Evolutionary conservation across 2,329 filamentous ascomycete genomes (phyloP), one percentile per base, ranked within the genome.

Genomic region (Lachnellula subtilissima): DNA sequence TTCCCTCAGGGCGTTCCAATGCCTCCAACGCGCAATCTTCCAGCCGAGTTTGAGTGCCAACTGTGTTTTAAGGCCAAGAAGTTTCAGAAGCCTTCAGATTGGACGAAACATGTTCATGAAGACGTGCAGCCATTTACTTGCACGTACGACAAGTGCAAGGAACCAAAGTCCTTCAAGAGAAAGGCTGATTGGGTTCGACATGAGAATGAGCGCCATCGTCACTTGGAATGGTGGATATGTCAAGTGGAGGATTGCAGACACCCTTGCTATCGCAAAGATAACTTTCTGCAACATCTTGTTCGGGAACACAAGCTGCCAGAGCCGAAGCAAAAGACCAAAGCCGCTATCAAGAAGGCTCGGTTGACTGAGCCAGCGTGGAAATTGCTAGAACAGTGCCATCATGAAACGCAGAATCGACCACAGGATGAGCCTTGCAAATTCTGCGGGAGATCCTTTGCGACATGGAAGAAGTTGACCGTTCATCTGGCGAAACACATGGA

Each of bases 151-250:
- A 80, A 84, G 50, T 96, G 92, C 69, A 81, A 82, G 8, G 91
- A 96, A 48, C 85, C 89, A 17, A 96, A 95, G 72, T 91, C 90
- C 37, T 97, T 96, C 77, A 96, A 96, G 73, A 84, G 91, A 48
- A 97, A 96, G 73, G 92, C 92, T 14, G 92, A 97, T 69, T 97
- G 92, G 92, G 91, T 96, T 22, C 83, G 92, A 32, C 92, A 97
- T 67, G 92, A 96, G 70, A 96, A 93, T 64, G 92, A 97, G 72
- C 85, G 88, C 25, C 92, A 97, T 69, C 83, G 92, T 23, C 90
- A 95, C 61, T 76, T 96, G 2, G 91, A 96, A 67, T 94, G 89
- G 85, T 97, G 91, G 91, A 85, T 81, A 5, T 97, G 92, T 69
- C 85, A 89, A 58, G 82, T 91, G 19, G 81, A 86, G 4, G 91